Conservation (phyloP, 176 grass and related monocot species). For the Cocos nucifera region DNA sequence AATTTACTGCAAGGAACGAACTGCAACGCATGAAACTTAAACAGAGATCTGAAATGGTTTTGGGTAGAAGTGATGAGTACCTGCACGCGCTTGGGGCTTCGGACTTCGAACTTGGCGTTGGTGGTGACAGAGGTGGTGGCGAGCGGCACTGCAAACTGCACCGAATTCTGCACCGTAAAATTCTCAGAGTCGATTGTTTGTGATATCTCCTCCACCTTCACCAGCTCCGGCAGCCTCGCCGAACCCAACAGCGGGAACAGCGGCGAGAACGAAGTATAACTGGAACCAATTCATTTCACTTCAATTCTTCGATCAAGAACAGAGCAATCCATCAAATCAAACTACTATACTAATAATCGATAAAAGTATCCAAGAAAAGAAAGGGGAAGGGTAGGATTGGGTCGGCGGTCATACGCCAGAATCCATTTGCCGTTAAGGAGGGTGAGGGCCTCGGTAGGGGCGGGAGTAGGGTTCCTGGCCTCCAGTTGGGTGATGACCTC, state of each 20-base stretch:
- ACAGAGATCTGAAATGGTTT: no score
- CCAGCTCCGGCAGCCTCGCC: conserved; percentile 54
- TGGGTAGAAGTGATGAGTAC: conserved; percentile 10
- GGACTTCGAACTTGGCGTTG: conserved; percentile 94
- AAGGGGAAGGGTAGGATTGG: background rate
- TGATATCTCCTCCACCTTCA: conserved; percentile 89
- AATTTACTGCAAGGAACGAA: no score
- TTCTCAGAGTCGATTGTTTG: conserved; percentile 81
- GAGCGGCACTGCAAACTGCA: conserved; percentile 69
- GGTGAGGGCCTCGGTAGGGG: conserved; percentile 68
- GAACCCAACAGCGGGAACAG: conserved; percentile 51
- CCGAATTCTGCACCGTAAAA: conserved; percentile 88
- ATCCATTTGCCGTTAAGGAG: conserved; percentile 96
- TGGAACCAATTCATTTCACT: conserved; percentile 11
- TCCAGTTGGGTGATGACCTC: conserved; percentile 90
- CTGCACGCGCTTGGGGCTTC: conserved; percentile 89
- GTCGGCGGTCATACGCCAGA: conserved; percentile 46
- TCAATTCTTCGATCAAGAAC: no score
- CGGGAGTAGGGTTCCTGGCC: conserved; percentile 74
- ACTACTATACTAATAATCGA: background rate
- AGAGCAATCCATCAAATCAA: background rate
- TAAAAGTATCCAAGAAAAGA: background rate
- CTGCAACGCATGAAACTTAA: no score
- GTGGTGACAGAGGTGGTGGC: conserved; percentile 59
- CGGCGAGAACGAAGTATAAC: conserved; percentile 85